phyloP scores from a whole-genome alignment of 176 grass and related monocot genomes.

The Aegilops bicornis region DNA sequence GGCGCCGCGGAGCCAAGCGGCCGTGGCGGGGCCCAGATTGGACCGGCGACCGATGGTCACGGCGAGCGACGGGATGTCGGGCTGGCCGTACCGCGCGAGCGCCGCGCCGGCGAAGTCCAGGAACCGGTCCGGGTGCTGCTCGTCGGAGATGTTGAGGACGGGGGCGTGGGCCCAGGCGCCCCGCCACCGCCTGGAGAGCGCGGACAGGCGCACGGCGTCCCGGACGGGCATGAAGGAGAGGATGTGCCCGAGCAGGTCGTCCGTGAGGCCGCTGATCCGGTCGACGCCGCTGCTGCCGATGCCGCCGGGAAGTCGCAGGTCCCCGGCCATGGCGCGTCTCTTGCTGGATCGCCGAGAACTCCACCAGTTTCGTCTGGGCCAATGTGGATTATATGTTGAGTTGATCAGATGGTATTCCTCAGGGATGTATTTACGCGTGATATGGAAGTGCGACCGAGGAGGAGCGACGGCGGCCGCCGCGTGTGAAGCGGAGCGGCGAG shows the following conservation, averaged over 20 bases:
- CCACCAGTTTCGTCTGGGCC: not conserved
- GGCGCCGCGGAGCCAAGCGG: conserved; percentile 9
- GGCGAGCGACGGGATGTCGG: conserved; percentile 16
- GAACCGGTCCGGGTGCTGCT: not conserved
- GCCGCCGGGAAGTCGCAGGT: not conserved
- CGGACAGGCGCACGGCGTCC: conserved; percentile 7
- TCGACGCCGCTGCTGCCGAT: not conserved
- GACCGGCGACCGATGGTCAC: not conserved
- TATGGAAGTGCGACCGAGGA: not conserved
- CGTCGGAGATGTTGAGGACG: conserved; percentile 23
- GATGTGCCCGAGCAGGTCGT: conserved; percentile 7
- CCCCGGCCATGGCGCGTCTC: not conserved
- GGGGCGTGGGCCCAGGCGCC: not conserved
- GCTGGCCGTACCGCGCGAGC: conserved; percentile 10
- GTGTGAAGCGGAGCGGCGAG: not conserved
- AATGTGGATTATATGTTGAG: not conserved
- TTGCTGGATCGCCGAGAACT: not conserved
- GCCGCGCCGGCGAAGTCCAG: not conserved
- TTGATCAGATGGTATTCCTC: not conserved
- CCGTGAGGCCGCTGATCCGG: conserved; percentile 2
- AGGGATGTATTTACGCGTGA: too few relatives aligned
- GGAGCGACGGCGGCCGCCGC: not conserved
- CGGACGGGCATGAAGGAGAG: not conserved
- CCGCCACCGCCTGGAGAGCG: conserved; percentile 14
- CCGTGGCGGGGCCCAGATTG: not conserved